phyloP scores from a whole-genome alignment of 2,329 filamentous ascomycete genomes.

The Microsporum audouinii region DNA sequence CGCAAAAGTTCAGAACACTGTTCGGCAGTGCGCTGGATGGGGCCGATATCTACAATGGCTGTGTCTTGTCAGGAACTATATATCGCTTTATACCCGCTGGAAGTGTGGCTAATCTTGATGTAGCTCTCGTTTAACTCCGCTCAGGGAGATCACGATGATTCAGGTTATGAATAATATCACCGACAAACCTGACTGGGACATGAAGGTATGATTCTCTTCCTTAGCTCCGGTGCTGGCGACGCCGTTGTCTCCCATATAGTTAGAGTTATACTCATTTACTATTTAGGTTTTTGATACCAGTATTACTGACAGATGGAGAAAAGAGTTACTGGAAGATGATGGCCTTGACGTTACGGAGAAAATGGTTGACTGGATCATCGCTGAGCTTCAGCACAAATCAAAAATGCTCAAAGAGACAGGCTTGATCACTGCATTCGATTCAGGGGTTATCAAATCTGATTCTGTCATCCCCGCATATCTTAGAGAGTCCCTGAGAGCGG shows the following conservation, averaged over 20 bases:
- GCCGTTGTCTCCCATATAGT: not conserved
- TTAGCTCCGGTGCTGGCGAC: not conserved
- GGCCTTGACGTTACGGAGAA: conserved; percentile 21
- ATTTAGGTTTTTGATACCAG: conserved; percentile 26
- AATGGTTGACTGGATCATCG: conserved; percentile 33
- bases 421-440: conserved; percentile 37
- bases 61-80: not conserved
- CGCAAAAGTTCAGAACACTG: not conserved
- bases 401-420: conserved; percentile 28
- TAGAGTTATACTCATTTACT: not conserved
- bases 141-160: conserved; percentile 33
- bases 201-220: conserved; percentile 23
- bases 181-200: conserved; percentile 34
- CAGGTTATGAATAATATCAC: conserved; percentile 33
- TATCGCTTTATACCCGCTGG: too few species aligned
- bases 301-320: conserved; percentile 26
- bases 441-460: conserved; percentile 45
- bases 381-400: conserved; percentile 42
- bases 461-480: conserved; percentile 32
- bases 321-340: conserved; percentile 18
- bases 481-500: conserved; percentile 34
- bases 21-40: not conserved
- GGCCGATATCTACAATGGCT: not conserved
- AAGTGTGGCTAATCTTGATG: not conserved
- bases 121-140: conserved; percentile 9